phyloP scores from a whole-genome alignment of 768 basidiomycete genomes.

The Phylloporus sp. region DNA sequence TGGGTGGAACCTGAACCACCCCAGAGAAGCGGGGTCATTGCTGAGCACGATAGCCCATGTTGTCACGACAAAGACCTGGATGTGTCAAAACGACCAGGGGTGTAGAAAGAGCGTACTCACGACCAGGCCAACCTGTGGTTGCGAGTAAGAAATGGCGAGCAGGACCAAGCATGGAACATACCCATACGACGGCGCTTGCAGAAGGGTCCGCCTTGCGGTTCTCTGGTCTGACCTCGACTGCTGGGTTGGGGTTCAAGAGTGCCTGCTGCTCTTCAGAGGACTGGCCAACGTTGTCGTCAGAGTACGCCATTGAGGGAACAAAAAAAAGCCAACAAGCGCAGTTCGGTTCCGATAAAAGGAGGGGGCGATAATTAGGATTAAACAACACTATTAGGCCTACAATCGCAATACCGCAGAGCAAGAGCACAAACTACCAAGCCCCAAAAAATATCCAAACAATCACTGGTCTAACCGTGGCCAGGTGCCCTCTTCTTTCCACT shows the following conservation, averaged over 20 bases:
- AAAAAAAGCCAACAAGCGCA: no score
- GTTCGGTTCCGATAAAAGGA: background rate
- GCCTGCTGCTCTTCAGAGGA: conserved; percentile 14
- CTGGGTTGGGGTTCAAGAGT: conserved; percentile 7
- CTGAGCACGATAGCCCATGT: conserved; percentile 47
- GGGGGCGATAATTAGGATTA: conserved; percentile 19
- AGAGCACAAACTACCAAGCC: conserved; percentile 12
- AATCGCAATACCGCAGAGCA: conserved; percentile 10
- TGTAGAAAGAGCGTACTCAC: conserved; percentile 9
- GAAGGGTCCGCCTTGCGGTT: conserved; percentile 35
- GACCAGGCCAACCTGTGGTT: conserved; percentile 11
- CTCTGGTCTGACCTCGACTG: conserved; percentile 30
- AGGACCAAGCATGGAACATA: conserved; percentile 22
- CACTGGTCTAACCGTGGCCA: conserved; percentile 27
- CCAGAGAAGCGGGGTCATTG: conserved; percentile 41
- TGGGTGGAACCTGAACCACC: conserved; percentile 70
- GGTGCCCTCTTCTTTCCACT: conserved; percentile 71
- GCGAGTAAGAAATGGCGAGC: background rate
- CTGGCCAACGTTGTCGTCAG: background rate
- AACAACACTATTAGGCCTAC: conserved; percentile 28
- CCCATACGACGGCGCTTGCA: conserved; percentile 35
- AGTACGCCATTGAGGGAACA: background rate
- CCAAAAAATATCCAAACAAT: conserved; percentile 15
- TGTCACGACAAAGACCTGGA: conserved; percentile 37
- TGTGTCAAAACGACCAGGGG: background rate